Conservation (phyloP, 1,139 yeast species). For the Blastobotrys elegans region DNA sequence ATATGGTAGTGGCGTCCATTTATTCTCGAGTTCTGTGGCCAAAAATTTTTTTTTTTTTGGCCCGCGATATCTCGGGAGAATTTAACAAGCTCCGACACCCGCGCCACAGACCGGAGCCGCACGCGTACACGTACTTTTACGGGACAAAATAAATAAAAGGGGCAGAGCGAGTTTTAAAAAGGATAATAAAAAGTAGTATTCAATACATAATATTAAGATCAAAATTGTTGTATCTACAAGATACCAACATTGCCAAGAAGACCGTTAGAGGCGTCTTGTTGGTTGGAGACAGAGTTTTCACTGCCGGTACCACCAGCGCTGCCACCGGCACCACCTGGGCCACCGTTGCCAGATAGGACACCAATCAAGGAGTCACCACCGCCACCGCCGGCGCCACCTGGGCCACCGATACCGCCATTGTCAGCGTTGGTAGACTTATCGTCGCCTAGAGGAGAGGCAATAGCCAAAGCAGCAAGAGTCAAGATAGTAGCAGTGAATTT, state of each 20-base stretch:
- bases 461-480: constrained; percentile 2
- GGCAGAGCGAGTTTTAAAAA: no score
- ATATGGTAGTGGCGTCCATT: no score
- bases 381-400: constrained; percentile 6
- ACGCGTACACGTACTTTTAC: no score
- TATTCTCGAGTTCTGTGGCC: no score
- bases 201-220: no score
- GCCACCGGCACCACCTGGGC: constrained; percentile 2
- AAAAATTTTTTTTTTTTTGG: no score
- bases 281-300: neutral
- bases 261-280: neutral
- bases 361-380: constrained; percentile 4
- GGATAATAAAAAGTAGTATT: no score
- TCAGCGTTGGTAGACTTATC: constrained; percentile 1
- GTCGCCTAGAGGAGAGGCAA: neutral
- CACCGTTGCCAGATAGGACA: constrained; percentile 1
- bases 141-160: no score
- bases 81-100: no score
- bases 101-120: no score
- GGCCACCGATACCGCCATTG: constrained; percentile 6
- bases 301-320: constrained; percentile 1
- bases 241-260: constrained; percentile 2
- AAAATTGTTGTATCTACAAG: no score
- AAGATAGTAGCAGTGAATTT: neutral
- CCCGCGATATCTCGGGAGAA: no score